Conservation (phyloP, 805 yeast genomes). For the Teunomyces aglyptinius region DNA sequence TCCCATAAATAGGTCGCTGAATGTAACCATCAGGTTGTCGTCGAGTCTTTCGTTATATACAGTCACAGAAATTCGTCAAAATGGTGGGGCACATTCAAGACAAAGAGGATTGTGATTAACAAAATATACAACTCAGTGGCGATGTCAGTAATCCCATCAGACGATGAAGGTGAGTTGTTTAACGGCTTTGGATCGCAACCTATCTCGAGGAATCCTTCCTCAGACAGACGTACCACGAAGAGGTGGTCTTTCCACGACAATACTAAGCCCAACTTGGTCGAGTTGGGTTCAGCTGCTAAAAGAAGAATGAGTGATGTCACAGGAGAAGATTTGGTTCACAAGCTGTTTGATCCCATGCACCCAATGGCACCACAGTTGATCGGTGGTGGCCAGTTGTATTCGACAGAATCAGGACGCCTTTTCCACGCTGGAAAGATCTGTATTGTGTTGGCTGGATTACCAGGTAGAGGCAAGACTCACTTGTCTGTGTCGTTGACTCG, state of each 20-base stretch:
- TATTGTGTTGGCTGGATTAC: constrained; percentile 85
- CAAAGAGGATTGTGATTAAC: no score
- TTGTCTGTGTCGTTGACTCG: constrained; percentile 88
- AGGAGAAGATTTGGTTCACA: constrained; percentile 62
- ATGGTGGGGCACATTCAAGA: constrained; percentile 1
- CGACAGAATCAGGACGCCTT: constrained; percentile 87
- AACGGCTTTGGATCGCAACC: constrained; percentile 40
- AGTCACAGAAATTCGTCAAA: constrained; percentile 1
- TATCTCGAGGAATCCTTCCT: constrained; percentile 16
- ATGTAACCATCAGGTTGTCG: background rate
- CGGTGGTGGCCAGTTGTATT: constrained; percentile 72
- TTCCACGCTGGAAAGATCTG: constrained; percentile 95
- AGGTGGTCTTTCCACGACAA: constrained; percentile 44
- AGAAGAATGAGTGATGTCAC: constrained; percentile 41
- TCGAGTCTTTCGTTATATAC: background rate
- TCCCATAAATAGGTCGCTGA: background rate
- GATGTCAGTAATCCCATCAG: constrained; percentile 21
- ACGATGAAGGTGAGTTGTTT: constrained; percentile 30
- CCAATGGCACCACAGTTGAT: constrained; percentile 39
- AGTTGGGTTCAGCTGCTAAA: constrained; percentile 23
- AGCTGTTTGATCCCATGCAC: constrained; percentile 59
- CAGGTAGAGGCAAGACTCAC: constrained; percentile 95
- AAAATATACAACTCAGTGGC: background rate
- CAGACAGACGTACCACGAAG: constrained; percentile 35
- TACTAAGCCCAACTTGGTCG: constrained; percentile 37